Conservation (phyloP, 768 basidiomycete species). For the Symmetrospora coprosmae region DNA sequence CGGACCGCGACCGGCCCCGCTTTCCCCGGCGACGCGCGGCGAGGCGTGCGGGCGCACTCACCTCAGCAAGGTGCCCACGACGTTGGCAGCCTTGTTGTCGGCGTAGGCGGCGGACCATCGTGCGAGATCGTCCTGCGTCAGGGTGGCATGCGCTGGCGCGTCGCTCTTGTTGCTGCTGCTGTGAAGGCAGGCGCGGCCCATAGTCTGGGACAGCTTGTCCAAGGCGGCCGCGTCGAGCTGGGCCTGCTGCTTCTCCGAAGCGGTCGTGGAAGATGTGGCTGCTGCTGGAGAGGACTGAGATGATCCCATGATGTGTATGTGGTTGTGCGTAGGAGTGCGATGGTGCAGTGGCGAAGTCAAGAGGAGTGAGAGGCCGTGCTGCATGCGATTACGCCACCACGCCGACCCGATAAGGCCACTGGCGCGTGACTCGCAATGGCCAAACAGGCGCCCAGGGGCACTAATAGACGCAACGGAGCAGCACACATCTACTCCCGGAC, state of each 20-base stretch:
- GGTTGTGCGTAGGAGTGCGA: no score
- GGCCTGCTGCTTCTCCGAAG: not conserved
- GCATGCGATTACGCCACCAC: no score
- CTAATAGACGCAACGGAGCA: no score
- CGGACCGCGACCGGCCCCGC: not conserved
- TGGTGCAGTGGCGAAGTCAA: no score
- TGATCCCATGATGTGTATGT: no score
- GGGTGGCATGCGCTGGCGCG: not conserved
- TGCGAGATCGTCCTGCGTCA: constrained; percentile 7
- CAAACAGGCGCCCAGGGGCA: no score
- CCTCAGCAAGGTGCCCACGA: constrained; percentile 11
- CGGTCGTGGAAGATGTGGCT: not conserved
- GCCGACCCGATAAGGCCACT: no score
- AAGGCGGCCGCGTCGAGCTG: not conserved
- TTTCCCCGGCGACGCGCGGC: not conserved
- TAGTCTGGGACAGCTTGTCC: not conserved
- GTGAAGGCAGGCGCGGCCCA: not conserved
- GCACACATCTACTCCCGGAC: no score
- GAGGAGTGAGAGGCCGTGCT: no score
- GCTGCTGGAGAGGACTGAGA: constrained; percentile 1
- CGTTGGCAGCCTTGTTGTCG: not conserved
- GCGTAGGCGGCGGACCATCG: not conserved
- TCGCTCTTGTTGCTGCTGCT: not conserved
- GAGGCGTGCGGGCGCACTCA: not conserved
- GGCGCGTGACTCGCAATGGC: no score